A percentile compares a stretch with the other conserved stretches of the same genome.
These are phyloP conservation scores for Agaricus bisporus DNA, from an alignment of 768 basidiomycete genomes.

Conservation along the genomic window DNA sequence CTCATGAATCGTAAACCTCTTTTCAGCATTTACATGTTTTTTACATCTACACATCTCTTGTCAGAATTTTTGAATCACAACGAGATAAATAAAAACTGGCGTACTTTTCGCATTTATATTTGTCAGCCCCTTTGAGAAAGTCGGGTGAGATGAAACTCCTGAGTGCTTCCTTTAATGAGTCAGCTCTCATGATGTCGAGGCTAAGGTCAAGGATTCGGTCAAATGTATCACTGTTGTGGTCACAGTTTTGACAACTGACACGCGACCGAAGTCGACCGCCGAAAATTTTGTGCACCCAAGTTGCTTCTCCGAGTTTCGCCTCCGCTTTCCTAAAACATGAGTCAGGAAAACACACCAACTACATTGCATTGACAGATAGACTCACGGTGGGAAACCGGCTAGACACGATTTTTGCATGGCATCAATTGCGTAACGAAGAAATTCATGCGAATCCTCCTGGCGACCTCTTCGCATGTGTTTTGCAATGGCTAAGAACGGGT, in stretches of 20 bases:
- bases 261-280: slow-evolving; percentile 89
- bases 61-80: background rate
- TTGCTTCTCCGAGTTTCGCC: slow-evolving; percentile 70
- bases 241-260: slow-evolving; percentile 79
- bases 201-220: slow-evolving; percentile 93
- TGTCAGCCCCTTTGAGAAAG: slow-evolving; percentile 81
- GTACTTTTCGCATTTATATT: slow-evolving; percentile 98
- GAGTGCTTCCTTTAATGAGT: slow-evolving; percentile 64
- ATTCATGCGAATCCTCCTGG: slow-evolving; percentile 98
- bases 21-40: slow-evolving; percentile 83
- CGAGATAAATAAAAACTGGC: background rate
- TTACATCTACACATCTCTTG: slow-evolving; percentile 63
- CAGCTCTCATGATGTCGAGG: slow-evolving; percentile 71
- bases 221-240: slow-evolving; percentile 90
- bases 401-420: slow-evolving; percentile 83
- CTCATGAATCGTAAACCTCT: slow-evolving; percentile 82
- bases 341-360: slow-evolving; percentile 3
- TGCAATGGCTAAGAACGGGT: slow-evolving; percentile 60
- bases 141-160: slow-evolving; percentile 80
- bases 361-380: slow-evolving; percentile 10
- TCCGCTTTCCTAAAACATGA: slow-evolving; percentile 53
- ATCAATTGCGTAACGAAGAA: slow-evolving; percentile 91
- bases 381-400: slow-evolving; percentile 65
- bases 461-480: slow-evolving; percentile 87
- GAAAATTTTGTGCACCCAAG: slow-evolving; percentile 93